Base-by-base conservation (phyloP, 768 basidiomycete genomes). In the Termitomyces sp. region DNA sequence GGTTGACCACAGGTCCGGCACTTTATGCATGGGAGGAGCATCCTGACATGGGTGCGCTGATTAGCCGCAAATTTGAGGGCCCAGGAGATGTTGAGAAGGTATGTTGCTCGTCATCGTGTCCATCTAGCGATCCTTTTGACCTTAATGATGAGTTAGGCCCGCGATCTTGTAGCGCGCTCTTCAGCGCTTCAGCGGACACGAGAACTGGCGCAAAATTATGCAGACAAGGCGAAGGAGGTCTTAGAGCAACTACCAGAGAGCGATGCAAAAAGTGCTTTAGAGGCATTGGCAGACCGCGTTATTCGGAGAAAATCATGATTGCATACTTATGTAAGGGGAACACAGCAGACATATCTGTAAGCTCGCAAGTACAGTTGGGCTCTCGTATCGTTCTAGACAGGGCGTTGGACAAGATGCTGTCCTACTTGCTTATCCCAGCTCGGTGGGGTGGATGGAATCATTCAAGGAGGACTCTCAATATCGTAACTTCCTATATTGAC, bases 21-120 rank as follows among this genome's bases (percentile, higher is more conserved):
- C 73, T 98, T 12, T 99, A 89, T 67, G 97, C 97, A 34, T 96
- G 95, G 83, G 94, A 96, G 69, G 89, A 95, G 67, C 83, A 92
- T 69, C 87, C 93, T 0, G 89, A 93, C 69, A 81, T 99, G 75
- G 94, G 92, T 3, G 84, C 85, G 2, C 75, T 98, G 46, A 95
- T 98, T 54, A 79, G 82, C 35, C 82, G 96, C 47, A 89, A 89
- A 69, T 98, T 97, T 70, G 78, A 85, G 42, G 71, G 81, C 25
- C 77, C 82, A 34, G 95, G 95, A 5, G 96, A 98, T 66, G 93
- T 98, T 21, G 91, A 95, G 61, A 71, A 79, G 69, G 95, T 92
- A 69, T 57, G 80, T 35, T 31, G 65, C 57, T 46, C 21, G n/a
- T 37, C 54, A 17, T n/a, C 5, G 17, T 17, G 12, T 31, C 12